These are phyloP conservation scores for Euphorbia celastroides DNA, from an alignment of 441 rosid species.

Conservation along the genomic window DNA sequence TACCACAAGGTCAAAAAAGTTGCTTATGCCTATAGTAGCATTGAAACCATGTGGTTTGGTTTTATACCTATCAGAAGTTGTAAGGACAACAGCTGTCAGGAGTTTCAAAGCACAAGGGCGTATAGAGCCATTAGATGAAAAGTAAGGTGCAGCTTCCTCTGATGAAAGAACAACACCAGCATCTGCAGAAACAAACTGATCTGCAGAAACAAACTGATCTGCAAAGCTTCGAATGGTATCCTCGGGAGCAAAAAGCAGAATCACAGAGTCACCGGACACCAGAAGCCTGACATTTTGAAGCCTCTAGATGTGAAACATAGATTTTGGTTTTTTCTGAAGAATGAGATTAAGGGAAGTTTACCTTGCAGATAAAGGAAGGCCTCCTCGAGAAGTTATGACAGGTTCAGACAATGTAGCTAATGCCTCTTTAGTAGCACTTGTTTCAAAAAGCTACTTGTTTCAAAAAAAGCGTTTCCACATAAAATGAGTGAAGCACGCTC, in stretches of 20 bases:
- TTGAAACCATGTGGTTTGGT: background rate
- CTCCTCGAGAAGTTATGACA: slow-evolving; percentile 34
- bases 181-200: slow-evolving; percentile 29
- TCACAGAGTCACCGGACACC: slow-evolving; percentile 21
- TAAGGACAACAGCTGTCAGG: slow-evolving; percentile 26
- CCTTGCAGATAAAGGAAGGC: slow-evolving; percentile 34
- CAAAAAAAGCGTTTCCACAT: slow-evolving; percentile 32
- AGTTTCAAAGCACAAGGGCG: slow-evolving; percentile 11
- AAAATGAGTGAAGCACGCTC: slow-evolving; percentile 36
- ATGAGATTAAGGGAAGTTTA: slow-evolving; percentile 5
- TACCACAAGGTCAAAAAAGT: too few relatives aligned
- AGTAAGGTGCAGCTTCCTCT: slow-evolving; percentile 23
- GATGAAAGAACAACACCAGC: slow-evolving; percentile 31
- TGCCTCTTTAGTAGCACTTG: slow-evolving; percentile 29
- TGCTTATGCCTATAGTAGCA: too few relatives aligned
- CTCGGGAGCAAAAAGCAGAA: slow-evolving; percentile 31
- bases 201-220: slow-evolving; percentile 25
- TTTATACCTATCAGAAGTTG: slow-evolving; percentile 28
- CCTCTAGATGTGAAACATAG: slow-evolving; percentile 8
- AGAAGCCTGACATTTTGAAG: slow-evolving; percentile 29
- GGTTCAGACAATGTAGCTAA: slow-evolving; percentile 31
- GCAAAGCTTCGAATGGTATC: slow-evolving; percentile 23
- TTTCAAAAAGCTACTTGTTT: slow-evolving; percentile 28
- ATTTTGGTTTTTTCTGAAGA: background rate
- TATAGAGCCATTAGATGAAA: slow-evolving; percentile 17